phyloP scores from a whole-genome alignment of 192 early-diverging fungal genomes.

The Coemansia sp. region DNA sequence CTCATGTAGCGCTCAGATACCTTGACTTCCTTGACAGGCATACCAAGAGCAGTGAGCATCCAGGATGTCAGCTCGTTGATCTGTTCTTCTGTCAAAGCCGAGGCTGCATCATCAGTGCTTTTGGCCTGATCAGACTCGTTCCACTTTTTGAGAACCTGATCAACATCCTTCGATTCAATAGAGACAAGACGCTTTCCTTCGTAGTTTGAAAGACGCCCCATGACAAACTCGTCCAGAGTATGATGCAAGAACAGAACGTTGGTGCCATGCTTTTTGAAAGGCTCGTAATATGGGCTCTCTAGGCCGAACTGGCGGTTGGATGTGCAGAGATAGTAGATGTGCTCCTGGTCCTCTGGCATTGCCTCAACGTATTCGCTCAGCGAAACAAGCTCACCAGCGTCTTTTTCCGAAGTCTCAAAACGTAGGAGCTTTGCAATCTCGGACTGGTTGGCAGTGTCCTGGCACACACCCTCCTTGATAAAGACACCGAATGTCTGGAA shows the following conservation, averaged over 20 bases:
- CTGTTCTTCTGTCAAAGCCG: constrained; percentile 55
- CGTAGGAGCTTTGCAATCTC: constrained; percentile 82
- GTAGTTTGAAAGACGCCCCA: constrained; percentile 69
- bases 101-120: constrained; percentile 28
- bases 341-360: constrained; percentile 89
- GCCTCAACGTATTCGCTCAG: constrained; percentile 77
- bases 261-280: constrained; percentile 80
- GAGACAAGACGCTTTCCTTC: constrained; percentile 71
- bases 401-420: constrained; percentile 66
- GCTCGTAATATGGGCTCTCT: constrained; percentile 90
- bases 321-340: constrained; percentile 87
- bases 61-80: constrained; percentile 60
- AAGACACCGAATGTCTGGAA: constrained; percentile 70
- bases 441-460: constrained; percentile 67
- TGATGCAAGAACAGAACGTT: constrained; percentile 85
- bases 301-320: constrained; percentile 62
- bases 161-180: constrained; percentile 60
- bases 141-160: constrained; percentile 64
- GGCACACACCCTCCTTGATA: constrained; percentile 88
- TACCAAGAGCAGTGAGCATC: constrained; percentile 62
- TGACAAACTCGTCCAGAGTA: constrained; percentile 73
- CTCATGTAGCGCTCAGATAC: constrained; percentile 69
- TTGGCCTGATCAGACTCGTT: constrained; percentile 56
- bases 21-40: constrained; percentile 65
- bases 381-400: constrained; percentile 51